Conservation (phyloP, 2,329 filamentous ascomycete species). For the Rhexocercosporidium sp. region DNA sequence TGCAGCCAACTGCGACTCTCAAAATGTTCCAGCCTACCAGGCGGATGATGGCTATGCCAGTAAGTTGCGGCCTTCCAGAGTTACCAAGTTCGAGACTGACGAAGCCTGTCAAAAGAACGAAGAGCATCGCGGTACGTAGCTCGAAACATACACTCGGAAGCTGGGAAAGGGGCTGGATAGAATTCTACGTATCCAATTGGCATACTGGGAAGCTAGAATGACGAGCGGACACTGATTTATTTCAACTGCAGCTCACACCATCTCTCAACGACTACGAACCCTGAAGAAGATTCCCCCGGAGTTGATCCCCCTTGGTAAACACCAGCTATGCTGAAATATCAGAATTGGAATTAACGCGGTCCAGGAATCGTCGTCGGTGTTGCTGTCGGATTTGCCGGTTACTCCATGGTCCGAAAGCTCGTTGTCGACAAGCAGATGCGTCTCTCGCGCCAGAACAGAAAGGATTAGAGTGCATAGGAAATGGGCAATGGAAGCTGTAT, state of each 20-base stretch:
- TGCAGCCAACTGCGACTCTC: conserved; percentile 62
- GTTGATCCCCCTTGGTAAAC: conserved; percentile 90
- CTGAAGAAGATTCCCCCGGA: conserved; percentile 91
- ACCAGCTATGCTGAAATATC: neutral
- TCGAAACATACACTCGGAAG: conserved; percentile 7
- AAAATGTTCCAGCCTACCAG: conserved; percentile 70
- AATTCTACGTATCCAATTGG: conserved; percentile 22
- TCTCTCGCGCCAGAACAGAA: conserved; percentile 69
- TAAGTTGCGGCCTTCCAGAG: conserved; percentile 52
- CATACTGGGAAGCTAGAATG: neutral
- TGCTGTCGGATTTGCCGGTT: conserved; percentile 79
- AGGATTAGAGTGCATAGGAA: conserved; percentile 35
- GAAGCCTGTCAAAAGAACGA: conserved; percentile 57
- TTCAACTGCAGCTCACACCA: conserved; percentile 77
- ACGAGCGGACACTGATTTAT: conserved; percentile 28
- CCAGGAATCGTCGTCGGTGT: conserved; percentile 82
- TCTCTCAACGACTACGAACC: conserved; percentile 91
- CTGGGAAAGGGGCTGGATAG: conserved; percentile 22
- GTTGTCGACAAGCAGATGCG: conserved; percentile 90
- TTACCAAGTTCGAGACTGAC: conserved; percentile 36
- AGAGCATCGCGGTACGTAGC: conserved; percentile 68
- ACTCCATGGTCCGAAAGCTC: conserved; percentile 85
- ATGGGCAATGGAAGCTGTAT: neutral
- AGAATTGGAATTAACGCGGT: conserved; percentile 31
- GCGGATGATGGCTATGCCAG: conserved; percentile 75